phyloP scores from a whole-genome alignment of 495 filamentous ascomycete genomes.

The Xylaria telfairii region DNA sequence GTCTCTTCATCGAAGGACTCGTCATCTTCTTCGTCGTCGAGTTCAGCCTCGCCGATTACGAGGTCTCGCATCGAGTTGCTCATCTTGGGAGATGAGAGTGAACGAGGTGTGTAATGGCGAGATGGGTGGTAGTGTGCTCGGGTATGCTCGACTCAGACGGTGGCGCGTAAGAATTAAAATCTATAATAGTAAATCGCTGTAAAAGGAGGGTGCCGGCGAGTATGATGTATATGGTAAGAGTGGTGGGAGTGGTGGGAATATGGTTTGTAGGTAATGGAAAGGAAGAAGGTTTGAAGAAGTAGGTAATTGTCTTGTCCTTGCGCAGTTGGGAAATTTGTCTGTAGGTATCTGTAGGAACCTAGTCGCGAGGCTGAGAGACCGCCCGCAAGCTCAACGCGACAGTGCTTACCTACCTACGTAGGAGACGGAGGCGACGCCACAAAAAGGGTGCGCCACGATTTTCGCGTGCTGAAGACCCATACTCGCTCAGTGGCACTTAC shows the following conservation, averaged over 20 bases:
- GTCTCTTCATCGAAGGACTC: conserved; percentile 85
- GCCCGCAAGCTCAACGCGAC: too few relatives aligned
- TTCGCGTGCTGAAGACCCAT: too few relatives aligned
- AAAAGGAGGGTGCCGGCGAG: neutral
- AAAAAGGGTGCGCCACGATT: neutral
- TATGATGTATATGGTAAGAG: neutral
- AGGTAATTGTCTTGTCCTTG: neutral
- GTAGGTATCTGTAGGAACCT: too few relatives aligned
- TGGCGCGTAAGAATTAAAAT: neutral
- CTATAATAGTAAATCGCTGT: neutral
- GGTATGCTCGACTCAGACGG: neutral
- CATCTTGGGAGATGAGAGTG: conserved; percentile 55
- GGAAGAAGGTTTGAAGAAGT: neutral
- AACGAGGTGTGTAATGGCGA: neutral
- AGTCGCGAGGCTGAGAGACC: too few relatives aligned
- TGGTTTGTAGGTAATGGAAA: neutral
- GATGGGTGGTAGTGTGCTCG: neutral
- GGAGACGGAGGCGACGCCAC: neutral
- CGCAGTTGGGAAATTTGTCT: conserved; percentile 1
- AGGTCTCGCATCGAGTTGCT: conserved; percentile 71
- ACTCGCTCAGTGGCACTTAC: too few relatives aligned
- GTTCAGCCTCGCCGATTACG: conserved; percentile 81
- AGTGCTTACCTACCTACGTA: neutral
- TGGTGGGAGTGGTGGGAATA: neutral
- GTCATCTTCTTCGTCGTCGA: conserved; percentile 91